phyloP scores from a whole-genome alignment of 257 asterid species.

The Scutellaria baicalensis region DNA sequence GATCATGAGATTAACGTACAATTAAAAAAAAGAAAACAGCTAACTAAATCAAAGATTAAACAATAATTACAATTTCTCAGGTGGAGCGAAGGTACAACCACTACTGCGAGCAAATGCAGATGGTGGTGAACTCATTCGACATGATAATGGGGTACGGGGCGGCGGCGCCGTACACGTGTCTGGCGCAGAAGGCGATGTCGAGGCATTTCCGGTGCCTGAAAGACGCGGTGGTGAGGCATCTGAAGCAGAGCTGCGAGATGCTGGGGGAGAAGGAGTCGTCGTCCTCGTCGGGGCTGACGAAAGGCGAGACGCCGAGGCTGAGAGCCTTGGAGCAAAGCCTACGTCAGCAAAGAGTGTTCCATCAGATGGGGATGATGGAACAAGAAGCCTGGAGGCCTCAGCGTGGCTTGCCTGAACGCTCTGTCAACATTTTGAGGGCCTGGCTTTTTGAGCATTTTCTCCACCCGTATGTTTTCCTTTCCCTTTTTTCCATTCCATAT shows the following conservation, averaged over 20 bases:
- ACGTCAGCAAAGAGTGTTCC: constrained; percentile 75
- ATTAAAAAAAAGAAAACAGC: background rate
- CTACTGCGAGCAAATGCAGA: constrained; percentile 94
- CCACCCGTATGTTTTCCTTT: constrained; percentile 65
- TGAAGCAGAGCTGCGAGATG: constrained; percentile 58
- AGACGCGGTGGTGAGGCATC: constrained; percentile 63
- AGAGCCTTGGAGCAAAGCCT: constrained; percentile 67
- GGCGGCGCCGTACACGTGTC: constrained; percentile 76
- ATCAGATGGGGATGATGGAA: constrained; percentile 93
- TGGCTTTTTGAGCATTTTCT: constrained; percentile 99
- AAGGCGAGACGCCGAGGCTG: constrained; percentile 92
- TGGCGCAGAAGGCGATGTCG: constrained; percentile 96
- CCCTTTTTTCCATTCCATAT: too few relatives aligned
- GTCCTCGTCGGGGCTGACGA: constrained; percentile 86
- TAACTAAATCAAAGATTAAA: background rate
- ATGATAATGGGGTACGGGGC: constrained; percentile 90
- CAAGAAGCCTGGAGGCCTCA: constrained; percentile 99
- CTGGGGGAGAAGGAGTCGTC: constrained; percentile 61
- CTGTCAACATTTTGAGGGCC: constrained; percentile 81
- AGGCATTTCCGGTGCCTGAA: constrained; percentile 85
- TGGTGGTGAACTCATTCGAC: constrained; percentile 93
- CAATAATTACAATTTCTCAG: constrained; percentile 24
- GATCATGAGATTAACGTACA: too few relatives aligned
- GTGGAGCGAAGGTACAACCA: constrained; percentile 87
- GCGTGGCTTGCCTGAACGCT: constrained; percentile 86